These are phyloP conservation scores for Moricandia arvensis DNA, from an alignment of 345 rosid genomes.

Conservation along the genomic window DNA sequence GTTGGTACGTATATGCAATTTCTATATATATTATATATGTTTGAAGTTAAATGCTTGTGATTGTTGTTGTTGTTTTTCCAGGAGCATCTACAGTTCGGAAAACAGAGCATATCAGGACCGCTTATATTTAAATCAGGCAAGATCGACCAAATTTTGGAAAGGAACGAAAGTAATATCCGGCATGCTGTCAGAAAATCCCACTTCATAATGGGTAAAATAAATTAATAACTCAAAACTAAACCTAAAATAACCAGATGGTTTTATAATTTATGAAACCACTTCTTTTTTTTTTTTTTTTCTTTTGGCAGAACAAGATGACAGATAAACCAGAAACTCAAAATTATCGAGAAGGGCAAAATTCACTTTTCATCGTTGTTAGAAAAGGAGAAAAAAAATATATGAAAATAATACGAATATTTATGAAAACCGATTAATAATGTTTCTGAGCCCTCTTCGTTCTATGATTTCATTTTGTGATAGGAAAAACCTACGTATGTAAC, in stretches of 20 bases:
- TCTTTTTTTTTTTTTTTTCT: background rate
- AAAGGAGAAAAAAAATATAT: background rate
- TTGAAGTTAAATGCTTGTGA: background rate
- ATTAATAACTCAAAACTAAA: background rate
- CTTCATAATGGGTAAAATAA: slow-evolving; percentile 42
- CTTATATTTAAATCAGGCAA: slow-evolving; percentile 43
- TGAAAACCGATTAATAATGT: background rate
- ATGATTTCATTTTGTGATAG: background rate
- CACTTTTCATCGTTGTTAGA: slow-evolving; percentile 15
- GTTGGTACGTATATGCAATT: background rate
- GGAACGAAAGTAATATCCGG: slow-evolving; percentile 57
- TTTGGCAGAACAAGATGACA: slow-evolving; percentile 26
- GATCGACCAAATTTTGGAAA: slow-evolving; percentile 46
- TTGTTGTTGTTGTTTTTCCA: slow-evolving; percentile 8
- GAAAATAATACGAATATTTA: background rate
- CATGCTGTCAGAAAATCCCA: slow-evolving; percentile 52
- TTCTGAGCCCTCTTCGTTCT: slow-evolving; percentile 2
- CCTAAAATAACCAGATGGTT: slow-evolving; percentile 4
- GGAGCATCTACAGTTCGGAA: slow-evolving; percentile 24
- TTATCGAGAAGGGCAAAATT: background rate
- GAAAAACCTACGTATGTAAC: background rate
- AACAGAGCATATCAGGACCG: slow-evolving; percentile 50
- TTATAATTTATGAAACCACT: background rate
- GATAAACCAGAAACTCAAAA: slow-evolving; percentile 7
- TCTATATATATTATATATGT: background rate